Evolutionary conservation across 1,284 basidiomycete genomes (phyloP), one percentile per base, ranked within the genome.

Genomic region (Ustilago cynodontis): DNA sequence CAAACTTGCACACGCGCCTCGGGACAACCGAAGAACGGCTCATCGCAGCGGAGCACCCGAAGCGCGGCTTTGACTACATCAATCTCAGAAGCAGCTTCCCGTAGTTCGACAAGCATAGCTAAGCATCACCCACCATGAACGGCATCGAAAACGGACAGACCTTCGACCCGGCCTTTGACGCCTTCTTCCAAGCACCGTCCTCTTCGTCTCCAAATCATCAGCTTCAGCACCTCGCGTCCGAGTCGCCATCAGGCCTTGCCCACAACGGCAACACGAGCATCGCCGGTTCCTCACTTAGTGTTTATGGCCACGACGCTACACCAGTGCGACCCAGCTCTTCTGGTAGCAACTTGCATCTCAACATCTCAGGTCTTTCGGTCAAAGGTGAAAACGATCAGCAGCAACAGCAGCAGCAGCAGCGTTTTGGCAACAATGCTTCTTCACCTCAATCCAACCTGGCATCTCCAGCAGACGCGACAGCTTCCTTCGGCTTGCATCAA

Each of bases 281-380:
- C 8, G 54, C 63, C 9, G 62, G 69, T 28, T 22, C 66, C 3
- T 73, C 69, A 14, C 54, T 62, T 33, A 51, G 49, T 28, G 53
- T 56, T 11, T 68, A 47, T 35, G 55, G 51, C 26, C 33, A 69
- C 33, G 65, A 67, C 41, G 20, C 49, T 0, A 20, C 53, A 24
- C 31, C 28, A 13, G 69, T 72, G 65, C 69, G 65, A 10, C 66
- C 63, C 33, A 60, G 39, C 53, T 69, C 74, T 1, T 71, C 74
- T 26, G 68, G 68, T 33, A 43, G 55, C 65, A 72, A 77, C 29
- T 54, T 77, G 9, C 65, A 77, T 56, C 74, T 77, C 54, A 77
- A 77, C 53, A 77, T 77, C 24, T 77, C 74, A 2, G 57, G 53
- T 24, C 66, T 77, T n/a, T 77, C 74, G 3, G 66, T 77, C 16